Conservation (phyloP, 306 rosid genomes). For the Ziziphus jujuba region DNA sequence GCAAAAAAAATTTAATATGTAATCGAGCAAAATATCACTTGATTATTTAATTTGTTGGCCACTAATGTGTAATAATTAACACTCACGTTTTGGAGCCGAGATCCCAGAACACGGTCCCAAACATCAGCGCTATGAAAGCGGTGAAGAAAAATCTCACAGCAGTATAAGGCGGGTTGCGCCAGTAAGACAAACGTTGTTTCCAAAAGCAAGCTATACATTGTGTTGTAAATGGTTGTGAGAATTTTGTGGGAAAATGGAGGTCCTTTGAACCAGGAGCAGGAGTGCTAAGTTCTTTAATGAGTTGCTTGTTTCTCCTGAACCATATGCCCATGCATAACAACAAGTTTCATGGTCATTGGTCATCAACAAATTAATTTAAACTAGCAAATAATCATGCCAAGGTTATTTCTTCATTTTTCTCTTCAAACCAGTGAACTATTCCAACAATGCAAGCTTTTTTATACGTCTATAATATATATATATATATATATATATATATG, state of each 20-base stretch:
- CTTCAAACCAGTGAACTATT: not conserved
- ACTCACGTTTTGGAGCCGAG: conserved; percentile 71
- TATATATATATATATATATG: not conserved
- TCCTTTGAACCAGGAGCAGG: conserved; percentile 56
- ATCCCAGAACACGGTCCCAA: conserved; percentile 73
- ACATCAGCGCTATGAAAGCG: conserved; percentile 46
- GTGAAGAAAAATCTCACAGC: conserved; percentile 52
- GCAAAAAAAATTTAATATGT: not conserved
- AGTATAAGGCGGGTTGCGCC: conserved; percentile 68
- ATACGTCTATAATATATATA: not conserved
- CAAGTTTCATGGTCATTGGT: not conserved
- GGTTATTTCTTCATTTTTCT: not conserved
- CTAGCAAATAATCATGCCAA: not conserved
- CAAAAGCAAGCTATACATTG: conserved; percentile 65
- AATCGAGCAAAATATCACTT: not conserved
- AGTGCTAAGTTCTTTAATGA: conserved; percentile 48
- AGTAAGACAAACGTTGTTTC: conserved; percentile 70
- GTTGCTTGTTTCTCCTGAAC: conserved; percentile 58
- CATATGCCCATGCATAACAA: conserved; percentile 4
- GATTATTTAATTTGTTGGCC: not conserved
- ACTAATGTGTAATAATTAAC: not conserved
- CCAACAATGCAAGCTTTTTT: not conserved
- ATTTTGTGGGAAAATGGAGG: conserved; percentile 47
- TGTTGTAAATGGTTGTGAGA: conserved; percentile 43
- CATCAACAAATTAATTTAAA: too few species aligned